Percentiles rank a stretch among this genome's conserved stretches.
Conservation (phyloP, 2,329 filamentous ascomycete species). For the Botryotinia globosa region DNA sequence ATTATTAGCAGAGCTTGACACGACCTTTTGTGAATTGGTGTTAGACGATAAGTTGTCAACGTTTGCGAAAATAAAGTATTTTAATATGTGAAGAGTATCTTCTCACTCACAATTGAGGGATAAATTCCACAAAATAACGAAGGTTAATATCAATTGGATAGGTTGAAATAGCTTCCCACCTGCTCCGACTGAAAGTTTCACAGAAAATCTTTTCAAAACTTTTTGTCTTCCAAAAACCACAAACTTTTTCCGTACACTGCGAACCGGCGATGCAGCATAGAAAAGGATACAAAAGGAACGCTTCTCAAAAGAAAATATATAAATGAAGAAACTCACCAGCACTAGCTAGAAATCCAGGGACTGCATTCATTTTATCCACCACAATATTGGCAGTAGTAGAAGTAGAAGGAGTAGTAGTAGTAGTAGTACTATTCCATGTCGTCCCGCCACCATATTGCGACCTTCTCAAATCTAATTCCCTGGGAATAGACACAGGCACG, state of each 20-base stretch:
- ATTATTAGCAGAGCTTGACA: conserved; percentile 14
- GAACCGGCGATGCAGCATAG: not conserved
- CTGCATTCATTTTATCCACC: conserved; percentile 52
- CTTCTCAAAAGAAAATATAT: not conserved
- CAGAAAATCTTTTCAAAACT: not conserved
- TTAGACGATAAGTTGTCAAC: not conserved
- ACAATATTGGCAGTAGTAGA: conserved; percentile 35
- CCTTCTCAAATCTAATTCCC: conserved; percentile 14
- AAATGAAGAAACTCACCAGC: conserved; percentile 49
- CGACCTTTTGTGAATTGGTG: not conserved
- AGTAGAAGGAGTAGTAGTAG: conserved; percentile 3
- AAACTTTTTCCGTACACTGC: not conserved
- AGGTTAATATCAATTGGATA: not conserved
- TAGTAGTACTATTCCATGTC: not conserved
- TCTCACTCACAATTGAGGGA: conserved; percentile 2
- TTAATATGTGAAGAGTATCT: not conserved
- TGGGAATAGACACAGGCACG: conserved; percentile 10
- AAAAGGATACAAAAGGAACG: not conserved
- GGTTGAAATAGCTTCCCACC: not conserved
- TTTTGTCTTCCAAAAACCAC: not conserved
- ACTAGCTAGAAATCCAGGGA: conserved; percentile 58
- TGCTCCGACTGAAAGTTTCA: not conserved
- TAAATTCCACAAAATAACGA: not conserved
- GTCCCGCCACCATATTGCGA: conserved; percentile 38
- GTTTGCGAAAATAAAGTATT: not conserved